Percentiles rank a stretch among this genome's conserved stretches.
phyloP scores from a whole-genome alignment of 2,329 filamentous ascomycete genomes.

The Periconia sp. region DNA sequence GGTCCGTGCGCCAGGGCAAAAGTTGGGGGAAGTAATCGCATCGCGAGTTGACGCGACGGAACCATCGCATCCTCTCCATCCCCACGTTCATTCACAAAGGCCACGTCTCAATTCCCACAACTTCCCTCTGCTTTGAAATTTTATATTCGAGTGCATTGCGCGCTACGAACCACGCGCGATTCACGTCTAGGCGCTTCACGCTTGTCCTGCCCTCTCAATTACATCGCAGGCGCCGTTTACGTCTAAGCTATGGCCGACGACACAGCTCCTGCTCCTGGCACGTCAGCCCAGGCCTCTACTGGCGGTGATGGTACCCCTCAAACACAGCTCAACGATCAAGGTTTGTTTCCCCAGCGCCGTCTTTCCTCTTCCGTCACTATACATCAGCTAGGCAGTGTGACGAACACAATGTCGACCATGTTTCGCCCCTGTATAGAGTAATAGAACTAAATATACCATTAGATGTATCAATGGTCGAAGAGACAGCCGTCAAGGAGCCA shows the following conservation, averaged over 20 bases:
- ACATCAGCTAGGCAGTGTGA: not conserved
- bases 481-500: conserved; percentile 44
- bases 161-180: conserved; percentile 16
- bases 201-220: conserved; percentile 19
- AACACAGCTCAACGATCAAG: conserved; percentile 28
- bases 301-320: conserved; percentile 27
- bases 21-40: conserved; percentile 29
- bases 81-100: conserved; percentile 25
- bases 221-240: conserved; percentile 21
- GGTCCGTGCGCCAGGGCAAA: conserved; percentile 18
- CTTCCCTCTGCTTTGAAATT: not conserved
- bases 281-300: conserved; percentile 28
- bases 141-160: not conserved
- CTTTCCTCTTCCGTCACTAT: conserved; percentile 1
- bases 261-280: conserved; percentile 16
- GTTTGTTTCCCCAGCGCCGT: conserved; percentile 24
- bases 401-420: not conserved
- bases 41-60: conserved; percentile 32
- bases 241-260: conserved; percentile 39
- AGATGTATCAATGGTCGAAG: conserved; percentile 63
- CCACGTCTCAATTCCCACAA: conserved; percentile 11
- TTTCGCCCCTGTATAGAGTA: not conserved
- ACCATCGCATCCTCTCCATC: conserved; percentile 29
- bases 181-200: conserved; percentile 9
- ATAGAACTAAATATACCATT: conserved; percentile 9